phyloP scores from a whole-genome alignment of 768 basidiomycete species.

The Pleurotus giganteus region DNA sequence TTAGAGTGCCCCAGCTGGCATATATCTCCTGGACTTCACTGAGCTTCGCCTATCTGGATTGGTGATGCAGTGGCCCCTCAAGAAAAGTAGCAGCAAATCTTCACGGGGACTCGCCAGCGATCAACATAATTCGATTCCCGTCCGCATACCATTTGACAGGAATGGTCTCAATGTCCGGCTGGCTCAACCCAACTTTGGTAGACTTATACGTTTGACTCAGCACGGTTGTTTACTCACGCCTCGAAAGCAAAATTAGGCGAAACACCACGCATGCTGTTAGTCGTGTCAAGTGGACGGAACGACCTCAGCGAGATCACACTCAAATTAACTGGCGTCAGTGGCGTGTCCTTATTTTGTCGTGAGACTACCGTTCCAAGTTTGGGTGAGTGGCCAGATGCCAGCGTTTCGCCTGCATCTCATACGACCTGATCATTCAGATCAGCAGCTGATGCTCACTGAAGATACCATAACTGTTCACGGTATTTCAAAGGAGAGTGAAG shows the following conservation, averaged over 20 bases:
- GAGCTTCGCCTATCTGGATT: constrained; percentile 67
- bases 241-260: constrained; percentile 64
- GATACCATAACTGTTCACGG: constrained; percentile 46
- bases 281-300: constrained; percentile 70
- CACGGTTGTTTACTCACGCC: constrained; percentile 10
- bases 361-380: constrained; percentile 39
- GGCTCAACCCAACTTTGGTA: constrained; percentile 45
- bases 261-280: constrained; percentile 50
- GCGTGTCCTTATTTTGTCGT: constrained; percentile 47
- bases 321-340: constrained; percentile 47
- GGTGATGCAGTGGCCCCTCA: constrained; percentile 61
- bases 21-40: constrained; percentile 63
- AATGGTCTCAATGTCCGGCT: constrained; percentile 64
- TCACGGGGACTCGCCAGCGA: constrained; percentile 18
- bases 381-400: too few relatives aligned
- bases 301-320: constrained; percentile 51
- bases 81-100: constrained; percentile 22
- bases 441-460: constrained; percentile 18
- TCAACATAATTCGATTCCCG: constrained; percentile 30
- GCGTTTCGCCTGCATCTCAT: too few relatives aligned
- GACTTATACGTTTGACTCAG: neutral
- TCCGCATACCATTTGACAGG: constrained; percentile 63
- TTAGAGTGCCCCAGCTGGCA: constrained; percentile 71
- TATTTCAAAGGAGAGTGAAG: constrained; percentile 40
- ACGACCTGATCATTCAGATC: too few relatives aligned